Evolutionary conservation across 2,329 filamentous ascomycete genomes (phyloP), one percentile per base, ranked within the genome.

Genomic region (Ophiostoma piceae): DNA sequence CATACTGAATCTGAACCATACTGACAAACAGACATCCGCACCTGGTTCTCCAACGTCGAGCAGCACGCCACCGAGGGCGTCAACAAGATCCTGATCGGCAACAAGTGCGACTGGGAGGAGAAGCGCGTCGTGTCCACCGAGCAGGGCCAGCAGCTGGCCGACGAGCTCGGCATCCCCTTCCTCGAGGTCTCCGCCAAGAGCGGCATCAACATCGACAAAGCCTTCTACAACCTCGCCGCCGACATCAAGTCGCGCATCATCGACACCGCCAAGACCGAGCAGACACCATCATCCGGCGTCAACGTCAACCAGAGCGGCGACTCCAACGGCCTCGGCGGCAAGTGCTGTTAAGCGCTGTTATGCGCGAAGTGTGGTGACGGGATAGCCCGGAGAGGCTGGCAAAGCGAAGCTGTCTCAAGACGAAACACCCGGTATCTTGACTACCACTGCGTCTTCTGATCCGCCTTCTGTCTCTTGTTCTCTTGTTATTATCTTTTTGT

Each of bases 51-150:
- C 78, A 98, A 99, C 82, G 94, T 97, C 76, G 94, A 97, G 80
- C 94, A 97, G 81, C 94, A 99, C 82, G 95, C 95, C 71, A 97
- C 92, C 76, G 95, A 98, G 83, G 95, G 95, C 77, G 95, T 99
- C 78, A 97, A 98, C 88, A 99, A 98, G 86, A 98, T 99, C 78
- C 87, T 99, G 74, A 97, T 99, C 75, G 95, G 95, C 79, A 99
- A 99, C 87, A 99, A 99, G 84, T 99, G 95, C 83, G 95, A 99
- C 82, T 98, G 95, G 95, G 95, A 98, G 82, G 95, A 99, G 83
- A 98, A 98, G 86, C 90, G 95, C 75, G 93, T 92, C 69, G 91
- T 99, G 60, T 93, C 92, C 67, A 96, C 91, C 71, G 94, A 97
- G 80, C 90, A 93, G 78, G 95, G 95, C 76, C 94, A 99, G 81